phyloP scores from a whole-genome alignment of 176 grass and related monocot genomes.

The Guadua angustifolia region DNA sequence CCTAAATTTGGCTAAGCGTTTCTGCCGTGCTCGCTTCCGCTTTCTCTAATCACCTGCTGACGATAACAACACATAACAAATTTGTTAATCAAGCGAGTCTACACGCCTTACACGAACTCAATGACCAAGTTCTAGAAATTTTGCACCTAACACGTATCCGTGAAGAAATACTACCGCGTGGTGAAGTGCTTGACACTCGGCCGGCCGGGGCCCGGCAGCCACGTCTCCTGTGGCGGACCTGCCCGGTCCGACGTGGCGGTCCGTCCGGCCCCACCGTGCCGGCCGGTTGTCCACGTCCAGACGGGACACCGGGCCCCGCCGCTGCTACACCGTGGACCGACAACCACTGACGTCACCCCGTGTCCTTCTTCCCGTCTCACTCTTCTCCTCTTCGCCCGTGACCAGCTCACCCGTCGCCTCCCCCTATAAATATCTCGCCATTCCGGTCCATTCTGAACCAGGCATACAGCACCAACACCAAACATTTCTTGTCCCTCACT shows the following conservation, averaged over 20 bases:
- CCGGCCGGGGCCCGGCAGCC: not conserved
- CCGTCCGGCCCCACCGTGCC: conserved; percentile 49
- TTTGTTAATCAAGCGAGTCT: not conserved
- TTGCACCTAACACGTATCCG: not conserved
- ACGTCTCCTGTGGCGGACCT: conserved; percentile 37
- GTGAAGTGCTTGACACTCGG: not conserved
- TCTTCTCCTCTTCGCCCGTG: not conserved
- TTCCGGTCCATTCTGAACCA: conserved; percentile 37
- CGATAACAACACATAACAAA: conserved; percentile 21
- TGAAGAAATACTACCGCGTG: not conserved
- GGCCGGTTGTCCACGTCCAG: conserved; percentile 51
- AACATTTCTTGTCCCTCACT: conserved; percentile 15
- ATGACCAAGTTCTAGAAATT: not conserved
- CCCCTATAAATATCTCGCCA: conserved; percentile 59
- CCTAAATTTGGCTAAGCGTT: not conserved
- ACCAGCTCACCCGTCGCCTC: not conserved
- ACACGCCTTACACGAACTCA: not conserved
- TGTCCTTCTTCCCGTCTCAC: conserved; percentile 37
- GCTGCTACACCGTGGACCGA: conserved; percentile 42
- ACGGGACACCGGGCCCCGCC: conserved; percentile 60
- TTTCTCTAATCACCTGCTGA: no score
- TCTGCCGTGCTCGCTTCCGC: conserved; percentile 2
- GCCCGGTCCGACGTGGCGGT: not conserved
- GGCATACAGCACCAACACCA: conserved; percentile 34
- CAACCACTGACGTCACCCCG: conserved; percentile 53